Base-by-base conservation (phyloP, 202 grass and related monocot species). In the Panicum virgatum region DNA sequence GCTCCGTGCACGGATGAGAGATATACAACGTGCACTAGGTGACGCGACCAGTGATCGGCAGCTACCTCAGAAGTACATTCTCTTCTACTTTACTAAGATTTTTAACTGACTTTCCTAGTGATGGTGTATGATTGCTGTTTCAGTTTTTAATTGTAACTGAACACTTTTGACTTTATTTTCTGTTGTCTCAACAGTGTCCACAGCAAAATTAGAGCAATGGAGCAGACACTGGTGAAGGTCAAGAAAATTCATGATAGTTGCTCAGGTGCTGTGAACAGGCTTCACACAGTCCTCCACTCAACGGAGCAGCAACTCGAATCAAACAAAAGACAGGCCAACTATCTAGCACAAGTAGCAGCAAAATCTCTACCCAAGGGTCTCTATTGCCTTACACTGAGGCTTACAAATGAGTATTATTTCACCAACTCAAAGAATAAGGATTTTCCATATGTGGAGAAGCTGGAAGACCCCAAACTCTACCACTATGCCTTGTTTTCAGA, bases 401-500 rank as follows among this genome's bases (percentile, higher is more conserved):
- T 97, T 70, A 83, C 89, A 48, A 86, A 76, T 85, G 91, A 97
- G 81, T 97, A 97, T 66, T 89, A 85, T 83, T 82, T 63, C 22
- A 77, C 75, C 70, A 64, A 83, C 54, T 64, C 83, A 9, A 65
- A 72, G 39, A 67, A 85, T 70, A 83, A 84, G 50, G 59, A 83
- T 25, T 88, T 94, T 75, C 72, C 79, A 12, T 80, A 62, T 30
- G 65, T 2, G 73, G 89, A 92, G 22, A 97, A 92, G 29, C 72
- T 97, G 53, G 89, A 94, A 84, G 69, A 97, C 46, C 85, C 87
- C 40, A 85, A 60, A 66, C 92, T 97, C 29, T 83, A 90, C 73
- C 94, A 97, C 48, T 94, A 97, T 78, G 91, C 89, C 6, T 73
- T 97, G 54, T 94, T 97, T 79, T 94, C 91, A 19, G 94, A 97